A percentile compares a stretch with the other conserved stretches of the same genome.
Conservation (phyloP, 169 alveolate species). For the Neospora caninum region DNA sequence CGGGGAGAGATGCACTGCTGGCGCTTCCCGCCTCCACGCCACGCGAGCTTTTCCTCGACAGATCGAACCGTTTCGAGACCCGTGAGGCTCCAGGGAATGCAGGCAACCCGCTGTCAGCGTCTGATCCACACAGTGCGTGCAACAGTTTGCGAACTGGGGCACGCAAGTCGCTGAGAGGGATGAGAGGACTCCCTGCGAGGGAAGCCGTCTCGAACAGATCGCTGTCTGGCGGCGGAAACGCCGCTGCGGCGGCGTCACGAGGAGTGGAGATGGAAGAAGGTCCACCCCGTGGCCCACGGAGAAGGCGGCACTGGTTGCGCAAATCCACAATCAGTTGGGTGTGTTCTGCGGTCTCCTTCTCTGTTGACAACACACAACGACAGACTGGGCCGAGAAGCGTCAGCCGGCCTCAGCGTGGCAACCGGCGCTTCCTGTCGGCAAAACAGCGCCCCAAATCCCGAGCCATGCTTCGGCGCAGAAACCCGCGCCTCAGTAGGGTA, state of each 20-base stretch:
- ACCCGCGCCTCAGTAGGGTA: too few species aligned
- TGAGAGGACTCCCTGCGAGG: neutral
- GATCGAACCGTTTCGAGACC: too few species aligned
- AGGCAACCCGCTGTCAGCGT: neutral
- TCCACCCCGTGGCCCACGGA: neutral
- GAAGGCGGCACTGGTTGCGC: constrained; percentile 31
- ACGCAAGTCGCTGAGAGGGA: neutral
- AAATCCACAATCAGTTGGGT: constrained; percentile 29
- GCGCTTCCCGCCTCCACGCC: too few species aligned
- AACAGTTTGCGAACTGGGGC: neutral
- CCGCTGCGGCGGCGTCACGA: neutral
- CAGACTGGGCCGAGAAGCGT: neutral
- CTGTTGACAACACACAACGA: neutral
- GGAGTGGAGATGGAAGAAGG: neutral
- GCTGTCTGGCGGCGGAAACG: neutral
- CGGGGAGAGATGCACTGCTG: too few species aligned
- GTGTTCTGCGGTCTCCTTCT: constrained; percentile 37
- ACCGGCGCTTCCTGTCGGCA: too few species aligned
- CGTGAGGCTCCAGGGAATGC: neutral
- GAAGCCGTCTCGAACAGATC: neutral
- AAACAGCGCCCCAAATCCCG: too few species aligned
- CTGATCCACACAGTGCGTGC: neutral
- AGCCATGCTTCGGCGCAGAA: too few species aligned
- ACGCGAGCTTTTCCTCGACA: too few species aligned
- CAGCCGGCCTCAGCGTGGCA: too few species aligned